Evolutionary conservation across 805 yeast species (phyloP).

Genomic region (Candida railenensis): DNA sequence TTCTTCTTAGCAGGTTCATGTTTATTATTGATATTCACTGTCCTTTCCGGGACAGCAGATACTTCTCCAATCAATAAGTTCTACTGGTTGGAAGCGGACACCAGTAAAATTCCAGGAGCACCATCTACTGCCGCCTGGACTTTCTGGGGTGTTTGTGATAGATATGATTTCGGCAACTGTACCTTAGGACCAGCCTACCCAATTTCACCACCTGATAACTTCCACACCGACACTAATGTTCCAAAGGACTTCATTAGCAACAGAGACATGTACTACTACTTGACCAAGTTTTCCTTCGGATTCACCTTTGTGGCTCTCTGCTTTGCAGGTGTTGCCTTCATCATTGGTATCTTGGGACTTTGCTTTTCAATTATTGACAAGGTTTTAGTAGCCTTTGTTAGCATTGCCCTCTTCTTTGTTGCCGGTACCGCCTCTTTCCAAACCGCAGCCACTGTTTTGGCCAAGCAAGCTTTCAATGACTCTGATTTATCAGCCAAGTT

Average conservation of each 20-base stretch:
- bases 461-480: conserved; percentile 62
- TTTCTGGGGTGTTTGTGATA: conserved; percentile 68
- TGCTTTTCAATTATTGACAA: conserved; percentile 56
- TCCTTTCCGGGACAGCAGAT: conserved; percentile 63
- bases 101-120: conserved; percentile 53
- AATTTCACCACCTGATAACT: conserved; percentile 78
- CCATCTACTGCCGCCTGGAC: conserved; percentile 71
- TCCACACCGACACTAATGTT: conserved; percentile 49
- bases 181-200: conserved; percentile 74
- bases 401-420: conserved; percentile 52
- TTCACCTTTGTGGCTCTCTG: conserved; percentile 59
- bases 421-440: conserved; percentile 66
- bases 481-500: conserved; percentile 45
- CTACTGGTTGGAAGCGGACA: conserved; percentile 81
- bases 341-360: conserved; percentile 53
- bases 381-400: conserved; percentile 50
- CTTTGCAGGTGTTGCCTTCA: conserved; percentile 61
- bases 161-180: conserved; percentile 52
- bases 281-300: conserved; percentile 66
- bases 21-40: conserved; percentile 50
- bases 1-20: conserved; percentile 41
- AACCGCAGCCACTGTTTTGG: conserved; percentile 79
- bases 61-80: conserved; percentile 64
- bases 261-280: conserved; percentile 60
- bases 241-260: conserved; percentile 53